Evolutionary conservation across 78 protist genomes (phyloP).

Genomic region (Protostelium mycophagum): DNA sequence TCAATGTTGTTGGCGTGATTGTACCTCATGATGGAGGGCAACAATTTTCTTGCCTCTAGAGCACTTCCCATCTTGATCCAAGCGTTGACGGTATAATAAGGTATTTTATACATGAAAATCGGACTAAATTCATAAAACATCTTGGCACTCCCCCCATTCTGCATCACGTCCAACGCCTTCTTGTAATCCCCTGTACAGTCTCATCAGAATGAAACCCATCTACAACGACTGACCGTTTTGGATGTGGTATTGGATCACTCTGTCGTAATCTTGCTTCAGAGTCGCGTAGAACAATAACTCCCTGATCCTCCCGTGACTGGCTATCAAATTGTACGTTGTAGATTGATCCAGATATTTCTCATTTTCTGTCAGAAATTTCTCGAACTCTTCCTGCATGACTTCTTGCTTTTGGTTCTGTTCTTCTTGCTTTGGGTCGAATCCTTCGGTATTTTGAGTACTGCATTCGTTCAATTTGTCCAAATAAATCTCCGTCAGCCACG

Average conservation of each 20-base stretch:
- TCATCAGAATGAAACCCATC: too few relatives aligned
- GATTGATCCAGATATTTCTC: constrained; percentile 43
- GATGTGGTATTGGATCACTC: constrained; percentile 80
- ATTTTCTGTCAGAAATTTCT: constrained; percentile 29
- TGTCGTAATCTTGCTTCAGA: constrained; percentile 75
- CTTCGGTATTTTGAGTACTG: constrained; percentile 13
- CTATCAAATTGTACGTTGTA: constrained; percentile 79
- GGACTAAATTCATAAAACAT: constrained; percentile 85
- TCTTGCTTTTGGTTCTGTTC: constrained; percentile 33
- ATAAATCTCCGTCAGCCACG: constrained; percentile 86
- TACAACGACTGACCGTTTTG: constrained; percentile 11
- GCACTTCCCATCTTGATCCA: constrained; percentile 35
- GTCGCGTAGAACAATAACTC: constrained; percentile 78
- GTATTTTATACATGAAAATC: constrained; percentile 75
- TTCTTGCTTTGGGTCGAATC: neutral
- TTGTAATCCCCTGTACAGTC: neutral
- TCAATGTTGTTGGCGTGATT: constrained; percentile 26
- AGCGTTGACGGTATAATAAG: constrained; percentile 66
- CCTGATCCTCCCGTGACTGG: constrained; percentile 81
- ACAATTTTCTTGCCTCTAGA: constrained; percentile 66
- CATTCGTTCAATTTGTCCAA: constrained; percentile 57
- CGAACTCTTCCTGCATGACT: constrained; percentile 31
- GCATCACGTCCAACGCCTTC: neutral
- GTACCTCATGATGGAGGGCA: constrained; percentile 91
- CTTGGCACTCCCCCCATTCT: neutral